These are phyloP conservation scores for Amoebophrya sp. DNA, from an alignment of 169 alveolate species.

Conservation along the genomic window DNA sequence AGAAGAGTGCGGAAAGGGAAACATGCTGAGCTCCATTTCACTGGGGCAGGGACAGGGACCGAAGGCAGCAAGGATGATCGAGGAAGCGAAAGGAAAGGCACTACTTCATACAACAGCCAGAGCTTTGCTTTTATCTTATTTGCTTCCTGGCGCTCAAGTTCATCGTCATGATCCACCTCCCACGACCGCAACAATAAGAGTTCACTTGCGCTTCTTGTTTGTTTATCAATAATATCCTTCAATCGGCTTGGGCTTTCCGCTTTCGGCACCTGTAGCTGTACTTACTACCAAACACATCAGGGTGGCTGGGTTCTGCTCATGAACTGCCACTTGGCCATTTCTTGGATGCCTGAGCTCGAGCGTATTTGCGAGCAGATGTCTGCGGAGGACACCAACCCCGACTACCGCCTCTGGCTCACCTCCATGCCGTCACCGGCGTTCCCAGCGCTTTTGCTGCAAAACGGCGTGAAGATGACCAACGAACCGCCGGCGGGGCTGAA, in stretches of 20 bases:
- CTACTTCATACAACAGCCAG: neutral
- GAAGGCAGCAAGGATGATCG: slow-evolving; percentile 76
- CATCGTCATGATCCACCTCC: neutral
- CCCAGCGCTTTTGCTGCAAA: slow-evolving; percentile 76
- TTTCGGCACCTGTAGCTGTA: neutral
- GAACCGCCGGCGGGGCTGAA: slow-evolving; percentile 58
- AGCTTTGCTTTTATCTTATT: neutral
- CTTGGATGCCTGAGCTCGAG: slow-evolving; percentile 59
- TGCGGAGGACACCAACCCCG: slow-evolving; percentile 58
- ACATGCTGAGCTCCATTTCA: slow-evolving; percentile 71
- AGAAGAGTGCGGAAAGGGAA: slow-evolving; percentile 53
- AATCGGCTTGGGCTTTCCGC: neutral
- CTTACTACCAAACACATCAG: slow-evolving; percentile 17
- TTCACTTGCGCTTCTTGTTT: neutral
- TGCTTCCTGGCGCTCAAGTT: slow-evolving; percentile 7
- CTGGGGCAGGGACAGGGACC: slow-evolving; percentile 86
- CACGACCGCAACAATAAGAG: neutral
- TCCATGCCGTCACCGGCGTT: slow-evolving; percentile 66
- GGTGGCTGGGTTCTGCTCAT: slow-evolving; percentile 78
- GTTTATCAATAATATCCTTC: neutral
- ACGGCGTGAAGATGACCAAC: slow-evolving; percentile 44
- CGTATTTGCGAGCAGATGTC: slow-evolving; percentile 67
- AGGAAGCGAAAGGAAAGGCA: slow-evolving; percentile 39
- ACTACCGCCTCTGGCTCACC: slow-evolving; percentile 80
- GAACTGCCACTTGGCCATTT: slow-evolving; percentile 71